A percentile compares a stretch with the other conserved stretches of the same genome.
These are phyloP conservation scores for Erigeron canadensis DNA, from an alignment of 129 eudicot genomes.

Conservation along the genomic window DNA sequence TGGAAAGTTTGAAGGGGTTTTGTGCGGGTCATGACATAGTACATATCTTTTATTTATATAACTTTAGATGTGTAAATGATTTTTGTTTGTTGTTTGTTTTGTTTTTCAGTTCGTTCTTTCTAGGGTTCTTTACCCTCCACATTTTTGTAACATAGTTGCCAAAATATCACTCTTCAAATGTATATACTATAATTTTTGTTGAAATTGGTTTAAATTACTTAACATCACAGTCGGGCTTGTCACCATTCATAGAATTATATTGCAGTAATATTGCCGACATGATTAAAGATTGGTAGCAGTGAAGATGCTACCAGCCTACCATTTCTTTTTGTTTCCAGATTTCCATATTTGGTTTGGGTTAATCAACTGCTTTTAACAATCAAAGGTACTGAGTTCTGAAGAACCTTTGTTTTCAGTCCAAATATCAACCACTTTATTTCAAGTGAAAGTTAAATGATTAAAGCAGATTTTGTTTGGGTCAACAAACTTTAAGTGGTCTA, in stretches of 20 bases:
- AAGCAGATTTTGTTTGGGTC: too few species aligned
- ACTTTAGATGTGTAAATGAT: slow-evolving; percentile 41
- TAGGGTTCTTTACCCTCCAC: slow-evolving; percentile 27
- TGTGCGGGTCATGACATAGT: slow-evolving; percentile 36
- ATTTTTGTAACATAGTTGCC: slow-evolving; percentile 42
- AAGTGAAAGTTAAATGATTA: too few species aligned
- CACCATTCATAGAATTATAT: not conserved
- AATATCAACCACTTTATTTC: too few species aligned
- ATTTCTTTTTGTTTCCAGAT: not conserved
- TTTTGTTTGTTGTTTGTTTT: slow-evolving; percentile 24
- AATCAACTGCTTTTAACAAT: not conserved
- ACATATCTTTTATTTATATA: slow-evolving; percentile 36
- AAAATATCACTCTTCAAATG: slow-evolving; percentile 32
- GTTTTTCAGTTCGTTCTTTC: slow-evolving; percentile 4
- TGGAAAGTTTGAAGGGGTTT: slow-evolving; percentile 20
- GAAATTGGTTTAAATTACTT: not conserved
- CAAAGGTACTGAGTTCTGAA: too few species aligned
- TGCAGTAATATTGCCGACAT: not conserved
- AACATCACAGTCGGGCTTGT: too few species aligned
- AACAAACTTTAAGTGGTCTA: too few species aligned
- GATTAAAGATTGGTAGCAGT: not conserved
- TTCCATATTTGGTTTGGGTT: not conserved
- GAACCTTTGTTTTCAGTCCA: too few species aligned
- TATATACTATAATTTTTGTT: slow-evolving; percentile 27
- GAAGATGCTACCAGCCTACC: not conserved